Conservation (phyloP, 148 eudicot species). For the Amaranthus palmeri region DNA sequence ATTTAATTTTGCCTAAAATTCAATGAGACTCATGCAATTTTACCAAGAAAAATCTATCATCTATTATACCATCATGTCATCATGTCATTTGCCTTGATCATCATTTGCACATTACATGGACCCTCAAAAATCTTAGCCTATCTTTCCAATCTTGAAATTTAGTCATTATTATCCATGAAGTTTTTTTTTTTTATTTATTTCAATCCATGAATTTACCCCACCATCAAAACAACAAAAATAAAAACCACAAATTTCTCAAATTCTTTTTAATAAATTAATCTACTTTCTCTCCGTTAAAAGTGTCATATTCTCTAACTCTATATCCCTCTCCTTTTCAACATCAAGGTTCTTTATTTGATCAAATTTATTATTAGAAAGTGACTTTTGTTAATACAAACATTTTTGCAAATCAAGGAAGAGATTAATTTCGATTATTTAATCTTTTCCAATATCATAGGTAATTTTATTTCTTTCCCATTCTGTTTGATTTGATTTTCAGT, state of each 20-base stretch:
- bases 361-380: conserved; percentile 1
- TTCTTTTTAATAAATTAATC: neutral
- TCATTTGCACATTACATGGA: neutral
- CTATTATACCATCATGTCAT: neutral
- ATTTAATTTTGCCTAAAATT: no score
- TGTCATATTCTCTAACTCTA: neutral
- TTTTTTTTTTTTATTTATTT: neutral
- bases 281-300: conserved; percentile 1
- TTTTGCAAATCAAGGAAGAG: neutral
- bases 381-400: neutral
- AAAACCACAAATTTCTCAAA: neutral
- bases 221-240: neutral
- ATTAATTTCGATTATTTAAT: neutral
- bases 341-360: neutral
- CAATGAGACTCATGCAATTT: no score
- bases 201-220: neutral
- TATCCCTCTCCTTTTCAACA: neutral
- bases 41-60: no score
- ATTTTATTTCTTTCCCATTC: neutral
- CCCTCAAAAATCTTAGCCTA: conserved; percentile 17
- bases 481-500: neutral
- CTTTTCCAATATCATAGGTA: conserved; percentile 10
- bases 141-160: conserved; percentile 4
- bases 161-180: neutral
- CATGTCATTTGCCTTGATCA: neutral